phyloP scores from a whole-genome alignment of 108 stramenopile genomes.

The Skeletonema marinoi region DNA sequence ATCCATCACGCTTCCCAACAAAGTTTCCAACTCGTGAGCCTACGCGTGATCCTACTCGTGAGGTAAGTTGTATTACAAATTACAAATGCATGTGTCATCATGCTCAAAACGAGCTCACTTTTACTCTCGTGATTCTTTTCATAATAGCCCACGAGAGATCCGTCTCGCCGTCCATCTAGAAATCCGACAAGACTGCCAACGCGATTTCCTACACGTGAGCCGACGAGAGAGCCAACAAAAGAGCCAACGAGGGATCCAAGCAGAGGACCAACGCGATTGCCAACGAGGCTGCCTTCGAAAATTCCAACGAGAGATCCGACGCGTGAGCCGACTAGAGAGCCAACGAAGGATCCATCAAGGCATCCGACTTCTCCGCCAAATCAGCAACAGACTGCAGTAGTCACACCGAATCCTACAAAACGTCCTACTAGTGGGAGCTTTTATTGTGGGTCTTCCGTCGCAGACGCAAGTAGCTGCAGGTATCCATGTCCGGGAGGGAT shows the following conservation, averaged over 20 bases:
- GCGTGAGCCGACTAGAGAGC: conserved; percentile 22
- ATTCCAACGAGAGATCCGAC: conserved; percentile 15
- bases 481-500: conserved; percentile 20
- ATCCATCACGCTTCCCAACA: conserved; percentile 4
- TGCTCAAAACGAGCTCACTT: background rate
- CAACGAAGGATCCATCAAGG: conserved; percentile 5
- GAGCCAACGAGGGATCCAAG: conserved; percentile 16
- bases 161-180: conserved; percentile 7
- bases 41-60: conserved; percentile 21
- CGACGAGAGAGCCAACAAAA: conserved; percentile 33
- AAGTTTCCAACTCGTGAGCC: conserved; percentile 15
- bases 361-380: conserved; percentile 10
- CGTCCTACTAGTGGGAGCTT: background rate
- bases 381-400: background rate
- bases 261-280: conserved; percentile 5
- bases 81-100: background rate
- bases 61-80: background rate
- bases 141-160: conserved; percentile 17
- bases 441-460: conserved; percentile 20
- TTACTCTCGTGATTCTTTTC: background rate
- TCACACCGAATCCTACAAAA: background rate
- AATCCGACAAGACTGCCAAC: conserved; percentile 18
- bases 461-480: conserved; percentile 11
- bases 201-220: conserved; percentile 26
- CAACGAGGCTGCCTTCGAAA: conserved; percentile 18